Evolutionary conservation across 2,329 filamentous ascomycete species (phyloP).

Genomic region (Thermothelomyces thermophilus): DNA sequence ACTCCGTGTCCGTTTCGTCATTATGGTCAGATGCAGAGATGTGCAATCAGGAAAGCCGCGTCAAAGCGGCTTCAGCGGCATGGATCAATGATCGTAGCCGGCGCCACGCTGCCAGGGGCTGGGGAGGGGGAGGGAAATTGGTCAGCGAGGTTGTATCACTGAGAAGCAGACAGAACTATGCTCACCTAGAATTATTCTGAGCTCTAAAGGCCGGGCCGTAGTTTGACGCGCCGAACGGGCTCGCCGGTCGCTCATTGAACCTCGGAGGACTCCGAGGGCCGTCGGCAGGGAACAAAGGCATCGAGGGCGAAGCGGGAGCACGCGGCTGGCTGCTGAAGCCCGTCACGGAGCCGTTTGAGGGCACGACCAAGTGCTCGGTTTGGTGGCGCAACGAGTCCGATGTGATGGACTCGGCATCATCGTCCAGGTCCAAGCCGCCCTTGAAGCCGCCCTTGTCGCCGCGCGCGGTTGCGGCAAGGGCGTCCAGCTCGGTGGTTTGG

Average conservation of each 20-base stretch:
- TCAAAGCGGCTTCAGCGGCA: neutral
- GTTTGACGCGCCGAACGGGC: constrained; percentile 6
- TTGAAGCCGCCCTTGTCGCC: constrained; percentile 64
- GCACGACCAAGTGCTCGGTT: constrained; percentile 27
- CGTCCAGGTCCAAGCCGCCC: constrained; percentile 58
- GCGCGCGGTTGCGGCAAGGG: constrained; percentile 79
- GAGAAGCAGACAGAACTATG: neutral
- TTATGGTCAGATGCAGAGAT: constrained; percentile 10
- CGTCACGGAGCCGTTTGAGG: constrained; percentile 17
- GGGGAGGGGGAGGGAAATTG: no score
- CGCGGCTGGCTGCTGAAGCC: constrained; percentile 33
- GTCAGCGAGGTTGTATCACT: neutral
- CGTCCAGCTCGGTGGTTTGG: constrained; percentile 78
- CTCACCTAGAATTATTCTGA: constrained; percentile 41
- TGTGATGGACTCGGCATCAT: constrained; percentile 63
- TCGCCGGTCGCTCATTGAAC: constrained; percentile 18
- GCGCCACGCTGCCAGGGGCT: constrained; percentile 51
- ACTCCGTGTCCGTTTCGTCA: constrained; percentile 13
- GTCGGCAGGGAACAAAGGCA: constrained; percentile 44
- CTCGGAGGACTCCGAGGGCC: constrained; percentile 27
- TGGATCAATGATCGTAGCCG: constrained; percentile 40
- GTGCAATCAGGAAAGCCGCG: neutral
- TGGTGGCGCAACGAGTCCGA: constrained; percentile 48
- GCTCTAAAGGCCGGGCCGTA: constrained; percentile 33
- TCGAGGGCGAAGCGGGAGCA: constrained; percentile 43